Conservation (phyloP, 345 rosid species). For the Pistacia integerrima region DNA sequence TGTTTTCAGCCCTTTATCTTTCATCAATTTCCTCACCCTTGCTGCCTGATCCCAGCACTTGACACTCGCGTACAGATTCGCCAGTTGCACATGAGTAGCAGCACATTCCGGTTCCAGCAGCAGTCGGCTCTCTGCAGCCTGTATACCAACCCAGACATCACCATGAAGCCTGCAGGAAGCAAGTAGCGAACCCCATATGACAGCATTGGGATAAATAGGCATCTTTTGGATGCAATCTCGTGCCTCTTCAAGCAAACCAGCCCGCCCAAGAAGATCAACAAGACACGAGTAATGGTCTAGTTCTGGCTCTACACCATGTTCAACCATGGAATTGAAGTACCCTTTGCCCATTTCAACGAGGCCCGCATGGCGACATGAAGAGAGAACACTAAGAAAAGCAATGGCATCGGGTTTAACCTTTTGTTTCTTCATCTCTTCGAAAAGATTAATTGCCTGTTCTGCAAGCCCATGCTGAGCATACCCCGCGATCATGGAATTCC, state of each 20-base stretch:
- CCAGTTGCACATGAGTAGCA: constrained; percentile 76
- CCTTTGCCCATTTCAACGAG: constrained; percentile 58
- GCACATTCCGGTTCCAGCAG: constrained; percentile 75
- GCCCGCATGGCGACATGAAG: constrained; percentile 88
- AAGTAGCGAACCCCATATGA: constrained; percentile 85
- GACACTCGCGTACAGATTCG: constrained; percentile 73
- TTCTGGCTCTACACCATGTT: constrained; percentile 54
- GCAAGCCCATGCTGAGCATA: constrained; percentile 82
- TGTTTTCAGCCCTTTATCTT: constrained; percentile 70
- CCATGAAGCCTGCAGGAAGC: constrained; percentile 84
- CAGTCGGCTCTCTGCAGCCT: constrained; percentile 80
- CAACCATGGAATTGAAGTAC: constrained; percentile 63
- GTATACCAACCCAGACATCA: constrained; percentile 64
- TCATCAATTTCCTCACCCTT: constrained; percentile 72
- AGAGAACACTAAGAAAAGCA: constrained; percentile 80
- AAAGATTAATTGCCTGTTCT: constrained; percentile 52
- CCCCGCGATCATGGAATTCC: constrained; percentile 98
- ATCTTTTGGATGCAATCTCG: constrained; percentile 48
- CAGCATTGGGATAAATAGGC: constrained; percentile 73
- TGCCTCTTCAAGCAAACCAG: constrained; percentile 78
- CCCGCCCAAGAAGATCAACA: constrained; percentile 91
- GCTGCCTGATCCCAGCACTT: constrained; percentile 73
- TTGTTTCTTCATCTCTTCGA: constrained; percentile 57
- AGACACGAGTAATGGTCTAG: constrained; percentile 80
- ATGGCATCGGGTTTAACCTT: constrained; percentile 61